Conservation (phyloP, 208 protist genomes). For the Wallacemonas collosoma region DNA sequence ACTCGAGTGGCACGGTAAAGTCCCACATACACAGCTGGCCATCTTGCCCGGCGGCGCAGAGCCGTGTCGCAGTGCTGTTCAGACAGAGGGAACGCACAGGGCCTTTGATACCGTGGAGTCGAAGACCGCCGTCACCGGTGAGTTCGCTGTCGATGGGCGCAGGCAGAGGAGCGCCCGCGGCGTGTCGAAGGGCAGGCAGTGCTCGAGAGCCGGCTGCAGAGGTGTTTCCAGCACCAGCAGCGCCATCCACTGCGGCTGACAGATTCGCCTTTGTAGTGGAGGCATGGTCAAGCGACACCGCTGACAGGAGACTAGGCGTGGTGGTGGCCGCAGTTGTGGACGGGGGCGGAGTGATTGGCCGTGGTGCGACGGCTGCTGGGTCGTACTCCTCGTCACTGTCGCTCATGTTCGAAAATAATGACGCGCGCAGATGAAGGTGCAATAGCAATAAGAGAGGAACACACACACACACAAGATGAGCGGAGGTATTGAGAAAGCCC, state of each 20-base stretch:
- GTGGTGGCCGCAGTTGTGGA: background rate
- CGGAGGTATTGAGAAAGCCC: background rate
- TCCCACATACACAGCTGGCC: slow-evolving; percentile 83
- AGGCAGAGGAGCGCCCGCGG: no score
- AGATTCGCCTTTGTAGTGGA: no score
- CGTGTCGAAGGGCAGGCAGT: no score
- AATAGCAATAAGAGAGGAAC: background rate
- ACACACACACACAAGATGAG: background rate
- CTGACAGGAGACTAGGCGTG: background rate
- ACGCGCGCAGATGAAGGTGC: background rate
- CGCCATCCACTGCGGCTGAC: no score
- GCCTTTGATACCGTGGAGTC: slow-evolving; percentile 54
- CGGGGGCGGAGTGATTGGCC: background rate
- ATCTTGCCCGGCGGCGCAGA: slow-evolving; percentile 75
- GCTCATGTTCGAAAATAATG: slow-evolving; percentile 26
- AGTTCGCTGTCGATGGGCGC: background rate
- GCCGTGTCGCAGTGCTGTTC: slow-evolving; percentile 41
- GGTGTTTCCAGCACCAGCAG: no score
- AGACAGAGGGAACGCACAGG: slow-evolving; percentile 60
- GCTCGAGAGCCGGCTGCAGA: no score
- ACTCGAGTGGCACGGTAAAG: slow-evolving; percentile 44
- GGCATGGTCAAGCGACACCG: no score
- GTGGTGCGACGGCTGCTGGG: slow-evolving; percentile 30
- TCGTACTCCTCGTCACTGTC: slow-evolving; percentile 66
- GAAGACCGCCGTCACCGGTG: slow-evolving; percentile 17